phyloP scores from a whole-genome alignment of 257 asterid species.

The Primulina huaijiensis region DNA sequence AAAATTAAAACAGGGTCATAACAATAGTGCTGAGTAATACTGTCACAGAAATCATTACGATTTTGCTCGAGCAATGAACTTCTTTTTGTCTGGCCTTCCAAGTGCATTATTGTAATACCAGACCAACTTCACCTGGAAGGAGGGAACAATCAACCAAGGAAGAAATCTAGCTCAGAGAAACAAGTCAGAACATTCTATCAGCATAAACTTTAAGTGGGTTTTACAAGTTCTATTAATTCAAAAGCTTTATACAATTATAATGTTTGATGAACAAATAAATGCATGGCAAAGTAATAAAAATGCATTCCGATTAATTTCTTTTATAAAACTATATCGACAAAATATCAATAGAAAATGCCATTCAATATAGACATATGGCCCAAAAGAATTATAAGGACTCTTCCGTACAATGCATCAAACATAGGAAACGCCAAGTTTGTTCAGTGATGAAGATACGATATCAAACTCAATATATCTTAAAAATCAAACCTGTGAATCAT shows the following conservation, averaged over 20 bases:
- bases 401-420: not conserved
- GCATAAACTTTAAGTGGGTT: not conserved
- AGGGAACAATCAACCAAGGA: not conserved
- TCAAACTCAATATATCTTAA: slow-evolving; percentile 4
- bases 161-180: not conserved
- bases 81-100: slow-evolving; percentile 93
- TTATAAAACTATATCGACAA: no score
- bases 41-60: slow-evolving; percentile 46
- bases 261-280: no score
- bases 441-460: not conserved
- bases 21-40: not conserved
- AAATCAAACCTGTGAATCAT: slow-evolving; percentile 77
- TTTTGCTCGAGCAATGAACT: slow-evolving; percentile 88
- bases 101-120: slow-evolving; percentile 97
- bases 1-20: slow-evolving; percentile 1
- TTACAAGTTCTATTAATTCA: not conserved
- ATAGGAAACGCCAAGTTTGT: not conserved
- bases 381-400: not conserved
- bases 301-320: not conserved
- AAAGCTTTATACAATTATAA: not conserved
- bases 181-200: not conserved
- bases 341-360: not conserved
- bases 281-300: not conserved
- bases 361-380: not conserved
- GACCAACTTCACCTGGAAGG: slow-evolving; percentile 81